Evolutionary conservation across 192 early-diverging fungal genomes (phyloP).

Genomic region (Haplosporangium gracile): DNA sequence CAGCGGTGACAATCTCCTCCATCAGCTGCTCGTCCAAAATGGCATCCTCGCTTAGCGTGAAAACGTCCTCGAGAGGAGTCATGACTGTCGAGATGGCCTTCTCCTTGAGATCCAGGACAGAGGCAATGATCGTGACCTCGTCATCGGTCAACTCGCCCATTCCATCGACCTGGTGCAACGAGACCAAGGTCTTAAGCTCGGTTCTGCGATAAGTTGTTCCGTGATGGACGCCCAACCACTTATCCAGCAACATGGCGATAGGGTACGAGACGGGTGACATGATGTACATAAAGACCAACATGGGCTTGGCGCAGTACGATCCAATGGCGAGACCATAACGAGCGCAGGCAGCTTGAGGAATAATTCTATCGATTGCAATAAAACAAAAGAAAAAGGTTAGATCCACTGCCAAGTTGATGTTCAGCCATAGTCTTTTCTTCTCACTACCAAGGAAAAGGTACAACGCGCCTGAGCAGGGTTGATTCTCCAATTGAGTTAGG

Average conservation of each 20-base stretch:
- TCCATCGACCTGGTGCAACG: conserved; percentile 76
- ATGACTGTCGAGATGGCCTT: conserved; percentile 77
- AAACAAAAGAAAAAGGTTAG: neutral
- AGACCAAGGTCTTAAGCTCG: conserved; percentile 84
- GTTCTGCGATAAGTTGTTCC: conserved; percentile 86
- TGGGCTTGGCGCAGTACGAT: conserved; percentile 83
- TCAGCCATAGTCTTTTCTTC: neutral
- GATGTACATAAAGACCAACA: conserved; percentile 75
- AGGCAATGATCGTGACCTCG: conserved; percentile 85
- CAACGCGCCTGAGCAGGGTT: too few relatives aligned
- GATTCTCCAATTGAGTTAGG: neutral
- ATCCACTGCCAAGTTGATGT: neutral
- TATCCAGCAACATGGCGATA: conserved; percentile 90
- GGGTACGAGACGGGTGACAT: conserved; percentile 87
- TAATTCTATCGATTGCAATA: conserved; percentile 28
- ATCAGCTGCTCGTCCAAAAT: conserved; percentile 70
- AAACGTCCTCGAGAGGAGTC: conserved; percentile 79
- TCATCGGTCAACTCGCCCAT: conserved; percentile 80
- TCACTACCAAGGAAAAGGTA: neutral
- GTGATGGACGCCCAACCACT: conserved; percentile 85
- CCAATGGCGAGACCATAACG: conserved; percentile 94
- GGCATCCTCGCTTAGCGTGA: conserved; percentile 73
- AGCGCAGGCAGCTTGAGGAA: conserved; percentile 82
- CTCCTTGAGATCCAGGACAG: conserved; percentile 81
- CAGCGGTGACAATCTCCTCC: conserved; percentile 72